Evolutionary conservation across 1,284 basidiomycete species (phyloP), one percentile per base, ranked within the genome.

Genomic region (Irpex sp.): DNA sequence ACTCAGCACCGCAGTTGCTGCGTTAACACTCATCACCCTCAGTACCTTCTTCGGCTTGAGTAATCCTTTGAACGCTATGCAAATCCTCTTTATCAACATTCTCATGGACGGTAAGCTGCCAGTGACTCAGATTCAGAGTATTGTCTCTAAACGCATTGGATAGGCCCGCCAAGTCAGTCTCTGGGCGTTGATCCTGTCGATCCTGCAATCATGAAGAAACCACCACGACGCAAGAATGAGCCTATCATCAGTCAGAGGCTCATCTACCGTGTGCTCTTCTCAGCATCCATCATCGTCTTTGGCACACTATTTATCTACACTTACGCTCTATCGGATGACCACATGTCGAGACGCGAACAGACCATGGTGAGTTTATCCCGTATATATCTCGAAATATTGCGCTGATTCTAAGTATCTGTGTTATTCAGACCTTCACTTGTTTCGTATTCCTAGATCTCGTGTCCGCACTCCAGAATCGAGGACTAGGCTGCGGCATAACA

Each of bases 51-150:
- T 98, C 66, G 86, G 91, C 16, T 79, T 98, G 56, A 89, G 87
- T 67, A 95, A 96, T 71, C 96, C 96, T 14, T 81, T 99, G 65
- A 99, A 99, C 72, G 90, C 96, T 3, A 98, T 98, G 95, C 96
- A 98, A 75, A 98, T 99, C 68, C 79, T 99, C 23, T 98, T 98
- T 74, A 98, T 98, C 74, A 98, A 98, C 76, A 98, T 98, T 71
- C 84, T 98, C 58, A 98, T 98, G 96, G 96, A 98, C 69, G 96
- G 95, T 87, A 63, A 56, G 87, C 14, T 4, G 60, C 33, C 59
- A 16, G 16, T 12, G 9, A 4, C 42, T 57, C 39, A 45, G 39
- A 56, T 18, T 28, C 56, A n/a, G 39, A 12, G 39, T n/a, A 12
- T 62, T 18, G 52, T 62, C 36, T n/a, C 61, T 12, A n/a, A 45